Conservation (phyloP, 257 asterid species). For the Apocynum venetum region DNA sequence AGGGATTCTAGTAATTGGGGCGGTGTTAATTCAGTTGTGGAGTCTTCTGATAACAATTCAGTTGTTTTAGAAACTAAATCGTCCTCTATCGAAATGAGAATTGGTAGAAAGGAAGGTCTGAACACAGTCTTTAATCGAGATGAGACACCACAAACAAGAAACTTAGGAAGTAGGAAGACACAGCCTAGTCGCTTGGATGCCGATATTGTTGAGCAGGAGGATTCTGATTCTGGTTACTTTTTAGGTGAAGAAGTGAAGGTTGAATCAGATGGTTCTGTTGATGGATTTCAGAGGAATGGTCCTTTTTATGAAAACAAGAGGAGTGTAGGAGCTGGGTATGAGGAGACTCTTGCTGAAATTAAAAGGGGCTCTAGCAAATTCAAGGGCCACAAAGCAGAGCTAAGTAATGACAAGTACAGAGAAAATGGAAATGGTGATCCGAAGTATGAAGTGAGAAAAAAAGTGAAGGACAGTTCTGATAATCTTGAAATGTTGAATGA, state of each 20-base stretch:
- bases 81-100: slow-evolving; percentile 56
- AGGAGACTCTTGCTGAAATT: slow-evolving; percentile 30
- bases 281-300: slow-evolving; percentile 30
- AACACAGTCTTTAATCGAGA: slow-evolving; percentile 16
- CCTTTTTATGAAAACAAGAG: slow-evolving; percentile 24
- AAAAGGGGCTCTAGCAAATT: slow-evolving; percentile 27
- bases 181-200: slow-evolving; percentile 30
- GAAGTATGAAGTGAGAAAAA: slow-evolving; percentile 38
- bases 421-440: slow-evolving; percentile 29
- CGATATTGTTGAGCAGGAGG: slow-evolving; percentile 37
- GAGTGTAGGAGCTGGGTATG: slow-evolving; percentile 24
- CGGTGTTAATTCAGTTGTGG: slow-evolving; percentile 71
- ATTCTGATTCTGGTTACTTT: slow-evolving; percentile 91
- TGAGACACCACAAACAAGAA: slow-evolving; percentile 26
- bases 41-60: slow-evolving; percentile 84
- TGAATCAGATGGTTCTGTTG: slow-evolving; percentile 71
- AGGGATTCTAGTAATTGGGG: slow-evolving; percentile 56
- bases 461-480: slow-evolving; percentile 30
- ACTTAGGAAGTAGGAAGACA: slow-evolving; percentile 28
- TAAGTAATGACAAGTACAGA: slow-evolving; percentile 14
- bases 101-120: slow-evolving; percentile 25
- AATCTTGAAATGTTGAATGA: slow-evolving; percentile 31
- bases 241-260: slow-evolving; percentile 60
- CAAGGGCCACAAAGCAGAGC: slow-evolving; percentile 23
- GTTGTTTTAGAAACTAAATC: slow-evolving; percentile 75